Evolutionary conservation across 208 protist genomes (phyloP), one percentile per base, ranked within the genome.

Genomic region (Trypanosoma cruzi): DNA sequence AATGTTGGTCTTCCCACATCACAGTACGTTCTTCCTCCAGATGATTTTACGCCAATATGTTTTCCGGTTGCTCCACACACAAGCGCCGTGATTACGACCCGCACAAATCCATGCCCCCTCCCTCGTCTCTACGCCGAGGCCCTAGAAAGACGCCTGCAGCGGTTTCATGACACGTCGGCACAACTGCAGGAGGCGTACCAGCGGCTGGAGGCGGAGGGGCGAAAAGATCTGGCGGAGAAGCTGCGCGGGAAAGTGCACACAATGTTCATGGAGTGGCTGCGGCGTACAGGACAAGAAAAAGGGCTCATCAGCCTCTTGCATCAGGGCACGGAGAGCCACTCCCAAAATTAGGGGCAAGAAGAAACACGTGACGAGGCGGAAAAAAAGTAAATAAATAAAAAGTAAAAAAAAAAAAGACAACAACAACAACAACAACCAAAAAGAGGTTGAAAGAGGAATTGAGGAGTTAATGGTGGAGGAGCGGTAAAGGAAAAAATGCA

Each of bases 241-340:
- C 68, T 97, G 53, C 84, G 88, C 29, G 79, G 67, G 29, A 82
- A 83, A 44, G 73, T 97, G 53, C 90, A 94, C 57, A 69, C 64
- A 37, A 80, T 93, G 73, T 97, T 97, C 73, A 75, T 91, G 22
- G 85, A 93, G 64, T 97, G 89, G 88, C 73, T 97, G 54, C 82
- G 90, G 22, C 77, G 92, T 42, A 87, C 70, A 18, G 92, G 92
- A 7, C 92, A 97, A 59, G 82, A 82, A 34, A 82, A 77, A 56
- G 80, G 82, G 20, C 76, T 97, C 26, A 54, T 81, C 5, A 85
- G 92, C 42, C 72, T 97, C 18, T 76, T 92, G 1, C 88, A 88
- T 28, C 65, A 77, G 31, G 69, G 29, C 28, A 31, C 29, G 20
- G 50, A 68, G 26, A 48, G 26, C 24, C 2, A 42, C 32, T 20